Evolutionary conservation across 2,329 filamentous ascomycete species (phyloP).

Genomic region (Diplodia intermedia): DNA sequence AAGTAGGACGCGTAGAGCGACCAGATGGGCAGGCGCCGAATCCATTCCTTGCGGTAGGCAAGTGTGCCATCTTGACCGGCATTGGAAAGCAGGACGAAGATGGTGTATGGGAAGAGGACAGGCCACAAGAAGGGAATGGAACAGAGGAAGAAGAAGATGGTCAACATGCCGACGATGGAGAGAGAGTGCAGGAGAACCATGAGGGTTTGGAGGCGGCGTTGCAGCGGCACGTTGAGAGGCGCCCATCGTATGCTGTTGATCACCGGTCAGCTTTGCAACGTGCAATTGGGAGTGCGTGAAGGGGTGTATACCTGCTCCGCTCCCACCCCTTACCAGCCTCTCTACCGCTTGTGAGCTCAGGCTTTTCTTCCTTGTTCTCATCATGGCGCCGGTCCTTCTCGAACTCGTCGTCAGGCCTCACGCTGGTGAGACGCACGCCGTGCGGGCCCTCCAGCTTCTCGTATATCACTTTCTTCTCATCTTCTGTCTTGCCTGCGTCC

Average conservation of each 20-base stretch:
- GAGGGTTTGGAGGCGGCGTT: conserved; percentile 58
- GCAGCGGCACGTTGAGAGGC: conserved; percentile 72
- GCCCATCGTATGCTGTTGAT: conserved; percentile 76
- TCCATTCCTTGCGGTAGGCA: conserved; percentile 73
- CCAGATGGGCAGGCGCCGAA: conserved; percentile 80
- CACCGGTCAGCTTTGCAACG: not conserved
- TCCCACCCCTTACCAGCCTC: conserved; percentile 63
- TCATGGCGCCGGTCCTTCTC: conserved; percentile 47
- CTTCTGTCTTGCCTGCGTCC: conserved; percentile 28
- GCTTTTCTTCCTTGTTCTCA: conserved; percentile 40
- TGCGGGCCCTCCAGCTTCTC: conserved; percentile 54
- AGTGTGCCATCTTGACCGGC: conserved; percentile 78
- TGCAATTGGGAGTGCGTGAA: not conserved
- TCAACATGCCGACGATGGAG: conserved; percentile 61
- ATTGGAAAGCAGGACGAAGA: conserved; percentile 82
- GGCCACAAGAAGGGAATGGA: conserved; percentile 94
- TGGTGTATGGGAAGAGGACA: conserved; percentile 74
- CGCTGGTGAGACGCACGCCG: conserved; percentile 55
- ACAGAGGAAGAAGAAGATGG: conserved; percentile 88
- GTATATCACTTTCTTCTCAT: conserved; percentile 46
- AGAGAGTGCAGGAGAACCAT: conserved; percentile 59
- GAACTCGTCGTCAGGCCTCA: conserved; percentile 50
- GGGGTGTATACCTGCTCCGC: conserved; percentile 51
- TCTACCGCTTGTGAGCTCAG: conserved; percentile 59
- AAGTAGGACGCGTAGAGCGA: conserved; percentile 91